Percentiles rank a stretch among this genome's conserved stretches.
phyloP scores from a whole-genome alignment of 345 rosid species.

The Corymbia maculata region DNA sequence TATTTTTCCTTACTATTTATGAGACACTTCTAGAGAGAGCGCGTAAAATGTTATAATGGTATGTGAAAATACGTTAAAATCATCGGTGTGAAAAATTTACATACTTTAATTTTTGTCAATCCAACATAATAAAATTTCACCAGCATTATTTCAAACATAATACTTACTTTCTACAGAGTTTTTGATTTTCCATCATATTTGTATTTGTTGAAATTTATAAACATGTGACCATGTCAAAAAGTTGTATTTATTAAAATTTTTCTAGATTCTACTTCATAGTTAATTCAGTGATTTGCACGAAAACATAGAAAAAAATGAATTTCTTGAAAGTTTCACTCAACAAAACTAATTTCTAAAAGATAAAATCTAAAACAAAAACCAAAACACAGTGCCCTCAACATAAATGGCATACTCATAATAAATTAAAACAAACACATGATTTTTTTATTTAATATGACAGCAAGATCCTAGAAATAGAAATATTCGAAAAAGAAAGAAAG shows the following conservation, averaged over 20 bases:
- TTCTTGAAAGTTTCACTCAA: neutral
- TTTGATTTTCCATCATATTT: neutral
- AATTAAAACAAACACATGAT: neutral
- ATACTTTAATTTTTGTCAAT: neutral
- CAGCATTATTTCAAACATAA: rapidly evolving
- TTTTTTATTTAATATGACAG: neutral
- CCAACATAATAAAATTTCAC: neutral
- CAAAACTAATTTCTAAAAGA: neutral
- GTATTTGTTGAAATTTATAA: neutral
- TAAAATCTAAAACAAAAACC: neutral
- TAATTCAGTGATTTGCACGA: neutral
- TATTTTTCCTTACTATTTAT: neutral
- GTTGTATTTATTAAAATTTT: neutral
- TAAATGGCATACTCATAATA: neutral
- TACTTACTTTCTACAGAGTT: neutral
- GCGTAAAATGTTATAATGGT: rapidly evolving
- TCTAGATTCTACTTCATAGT: neutral
- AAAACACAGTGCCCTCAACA: neutral
- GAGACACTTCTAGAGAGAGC: neutral
- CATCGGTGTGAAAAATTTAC: rapidly evolving
- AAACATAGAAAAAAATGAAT: neutral
- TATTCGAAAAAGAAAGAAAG: neutral
- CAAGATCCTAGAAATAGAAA: neutral
- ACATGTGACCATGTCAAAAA: neutral
- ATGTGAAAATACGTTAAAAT: neutral